Conservation (phyloP, 2,329 filamentous ascomycete genomes). For the Fusarium circinatum region DNA sequence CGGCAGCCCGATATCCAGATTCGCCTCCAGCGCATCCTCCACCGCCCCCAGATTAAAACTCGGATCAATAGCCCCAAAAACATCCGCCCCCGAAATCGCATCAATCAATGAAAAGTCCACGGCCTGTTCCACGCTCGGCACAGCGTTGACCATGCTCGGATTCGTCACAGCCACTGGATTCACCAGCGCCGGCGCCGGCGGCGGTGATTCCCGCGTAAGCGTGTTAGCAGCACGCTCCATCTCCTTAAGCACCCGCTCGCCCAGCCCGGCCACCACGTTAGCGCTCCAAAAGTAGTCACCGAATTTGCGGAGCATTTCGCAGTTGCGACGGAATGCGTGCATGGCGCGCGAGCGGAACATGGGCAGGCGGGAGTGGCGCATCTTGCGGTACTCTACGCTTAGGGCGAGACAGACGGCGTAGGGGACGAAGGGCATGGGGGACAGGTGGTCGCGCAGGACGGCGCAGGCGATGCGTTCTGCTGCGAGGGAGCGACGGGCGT, state of each 20-base stretch:
- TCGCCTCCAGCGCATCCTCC: slow-evolving; percentile 64
- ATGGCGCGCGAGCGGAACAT: slow-evolving; percentile 68
- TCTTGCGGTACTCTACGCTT: slow-evolving; percentile 71
- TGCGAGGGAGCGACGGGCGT: slow-evolving; percentile 66
- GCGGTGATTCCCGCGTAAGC: slow-evolving; percentile 51
- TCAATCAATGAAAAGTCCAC: slow-evolving; percentile 57
- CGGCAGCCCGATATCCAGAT: slow-evolving; percentile 63
- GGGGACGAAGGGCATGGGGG: slow-evolving; percentile 67
- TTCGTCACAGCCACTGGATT: slow-evolving; percentile 32
- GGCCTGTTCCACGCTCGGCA: slow-evolving; percentile 46
- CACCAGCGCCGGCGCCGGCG: slow-evolving; percentile 13
- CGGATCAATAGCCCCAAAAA: slow-evolving; percentile 66
- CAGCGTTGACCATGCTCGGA: slow-evolving; percentile 41
- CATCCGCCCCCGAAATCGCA: slow-evolving; percentile 59
- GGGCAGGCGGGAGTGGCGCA: slow-evolving; percentile 68
- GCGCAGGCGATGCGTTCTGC: slow-evolving; percentile 67
- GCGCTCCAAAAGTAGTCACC: slow-evolving; percentile 69
- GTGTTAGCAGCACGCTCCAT: slow-evolving; percentile 65
- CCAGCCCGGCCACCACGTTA: slow-evolving; percentile 63
- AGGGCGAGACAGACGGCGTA: slow-evolving; percentile 71
- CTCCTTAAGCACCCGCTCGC: slow-evolving; percentile 64
- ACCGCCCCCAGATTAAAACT: slow-evolving; percentile 64
- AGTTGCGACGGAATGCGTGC: slow-evolving; percentile 64
- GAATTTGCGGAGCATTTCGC: slow-evolving; percentile 62
- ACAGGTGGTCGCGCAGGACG: slow-evolving; percentile 62